phyloP scores from a whole-genome alignment of 257 asterid genomes.

The Verbascum thapsus region DNA sequence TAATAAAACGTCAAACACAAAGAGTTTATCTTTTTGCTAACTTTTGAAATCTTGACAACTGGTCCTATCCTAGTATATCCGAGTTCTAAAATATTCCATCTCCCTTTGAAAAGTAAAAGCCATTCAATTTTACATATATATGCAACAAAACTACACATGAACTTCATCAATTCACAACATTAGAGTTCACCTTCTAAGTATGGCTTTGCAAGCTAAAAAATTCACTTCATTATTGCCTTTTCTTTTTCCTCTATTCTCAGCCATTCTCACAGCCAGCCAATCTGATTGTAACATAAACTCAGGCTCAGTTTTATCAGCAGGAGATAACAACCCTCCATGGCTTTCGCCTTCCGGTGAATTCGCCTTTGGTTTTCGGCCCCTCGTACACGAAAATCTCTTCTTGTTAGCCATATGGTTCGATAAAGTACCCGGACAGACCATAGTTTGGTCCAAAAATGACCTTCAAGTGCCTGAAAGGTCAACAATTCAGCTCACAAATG shows the following conservation, averaged over 20 bases:
- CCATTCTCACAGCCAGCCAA: slow-evolving; percentile 22
- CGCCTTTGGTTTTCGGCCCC: slow-evolving; percentile 47
- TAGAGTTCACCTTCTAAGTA: not conserved
- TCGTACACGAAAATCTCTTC: slow-evolving; percentile 28
- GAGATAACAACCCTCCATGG: slow-evolving; percentile 35
- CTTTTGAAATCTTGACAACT: not conserved
- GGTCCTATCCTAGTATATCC: not conserved
- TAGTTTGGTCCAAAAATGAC: slow-evolving; percentile 43
- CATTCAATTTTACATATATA: not conserved
- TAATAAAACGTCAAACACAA: not conserved
- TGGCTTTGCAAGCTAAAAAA: slow-evolving; percentile 5
- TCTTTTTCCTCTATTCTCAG: not conserved
- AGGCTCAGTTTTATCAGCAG: slow-evolving; percentile 28
- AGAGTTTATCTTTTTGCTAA: not conserved
- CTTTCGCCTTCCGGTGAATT: slow-evolving; percentile 43
- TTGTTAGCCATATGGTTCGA: slow-evolving; percentile 45
- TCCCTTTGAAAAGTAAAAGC: not conserved
- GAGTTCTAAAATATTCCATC: not conserved
- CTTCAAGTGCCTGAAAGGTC: slow-evolving; percentile 38
- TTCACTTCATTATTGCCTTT: not conserved
- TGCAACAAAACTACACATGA: not conserved
- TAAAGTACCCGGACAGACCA: slow-evolving; percentile 42
- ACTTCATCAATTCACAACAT: not conserved
- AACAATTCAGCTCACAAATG: slow-evolving; percentile 32
- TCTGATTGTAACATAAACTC: slow-evolving; percentile 10